A percentile compares a stretch with the other conserved stretches of the same genome.
Evolutionary conservation across 1,284 basidiomycete species (phyloP).

Genomic region (Austropuccinia psidii): DNA sequence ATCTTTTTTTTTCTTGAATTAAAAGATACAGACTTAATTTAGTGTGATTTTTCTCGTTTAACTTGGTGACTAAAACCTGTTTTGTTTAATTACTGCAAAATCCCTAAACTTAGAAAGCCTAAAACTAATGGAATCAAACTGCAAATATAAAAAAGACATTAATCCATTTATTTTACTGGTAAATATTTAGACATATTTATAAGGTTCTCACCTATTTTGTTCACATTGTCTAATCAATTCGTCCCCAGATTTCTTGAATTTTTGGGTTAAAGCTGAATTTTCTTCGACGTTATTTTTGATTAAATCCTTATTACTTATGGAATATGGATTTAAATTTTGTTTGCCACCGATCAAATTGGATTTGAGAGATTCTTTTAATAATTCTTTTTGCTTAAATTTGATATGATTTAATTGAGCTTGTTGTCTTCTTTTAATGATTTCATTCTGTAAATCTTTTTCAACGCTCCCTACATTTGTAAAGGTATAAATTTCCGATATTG

Average conservation of each 20-base stretch:
- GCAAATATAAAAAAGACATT: neutral
- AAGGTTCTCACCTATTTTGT: constrained; percentile 45
- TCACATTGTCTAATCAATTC: constrained; percentile 47
- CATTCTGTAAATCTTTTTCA: constrained; percentile 21
- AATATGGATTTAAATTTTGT: constrained; percentile 15
- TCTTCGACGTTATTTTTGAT: neutral
- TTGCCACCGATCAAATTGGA: constrained; percentile 21
- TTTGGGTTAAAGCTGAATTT: neutral
- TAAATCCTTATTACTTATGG: constrained; percentile 6
- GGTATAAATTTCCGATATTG: constrained; percentile 43
- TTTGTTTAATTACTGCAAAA: no score
- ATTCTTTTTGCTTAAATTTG: constrained; percentile 1
- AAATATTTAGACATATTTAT: neutral
- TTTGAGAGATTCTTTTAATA: neutral
- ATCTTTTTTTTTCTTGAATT: no score
- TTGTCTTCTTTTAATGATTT: neutral
- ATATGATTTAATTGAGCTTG: constrained; percentile 21
- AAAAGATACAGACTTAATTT: no score
- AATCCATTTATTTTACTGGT: neutral
- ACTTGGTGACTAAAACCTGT: no score
- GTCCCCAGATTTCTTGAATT: constrained; percentile 42
- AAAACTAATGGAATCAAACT: constrained; percentile 48
- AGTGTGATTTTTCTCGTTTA: no score
- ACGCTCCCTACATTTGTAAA: neutral
- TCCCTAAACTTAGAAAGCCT: constrained; percentile 42